Evolutionary conservation across 164 flowering plant genomes (phyloP).

Genomic region (Buxus sempervirens): DNA sequence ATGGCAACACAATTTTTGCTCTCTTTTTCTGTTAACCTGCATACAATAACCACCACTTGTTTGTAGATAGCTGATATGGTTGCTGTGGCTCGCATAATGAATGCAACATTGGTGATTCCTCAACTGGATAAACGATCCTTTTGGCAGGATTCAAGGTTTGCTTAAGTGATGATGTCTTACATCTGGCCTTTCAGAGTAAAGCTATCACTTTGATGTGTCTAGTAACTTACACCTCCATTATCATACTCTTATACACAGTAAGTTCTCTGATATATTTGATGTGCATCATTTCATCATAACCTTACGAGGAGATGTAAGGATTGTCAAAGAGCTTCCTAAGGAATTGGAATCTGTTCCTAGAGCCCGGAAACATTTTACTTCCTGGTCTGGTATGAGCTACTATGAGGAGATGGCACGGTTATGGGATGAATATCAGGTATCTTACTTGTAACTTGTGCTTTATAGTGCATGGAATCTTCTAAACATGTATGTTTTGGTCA

Average conservation of each 20-base stretch:
- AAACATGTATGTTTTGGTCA: background rate
- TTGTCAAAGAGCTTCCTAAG: constrained; percentile 82
- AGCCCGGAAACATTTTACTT: constrained; percentile 84
- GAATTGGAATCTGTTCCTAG: constrained; percentile 68
- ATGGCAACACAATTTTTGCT: background rate
- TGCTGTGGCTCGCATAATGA: constrained; percentile 89
- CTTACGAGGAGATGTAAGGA: constrained; percentile 61
- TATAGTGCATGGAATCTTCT: background rate
- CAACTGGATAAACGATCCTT: constrained; percentile 84
- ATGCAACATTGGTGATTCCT: constrained; percentile 97
- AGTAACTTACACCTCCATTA: constrained; percentile 1
- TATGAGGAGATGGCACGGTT: constrained; percentile 70
- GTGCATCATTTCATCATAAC: constrained; percentile 75
- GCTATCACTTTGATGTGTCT: background rate
- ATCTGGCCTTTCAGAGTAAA: background rate
- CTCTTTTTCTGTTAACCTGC: background rate
- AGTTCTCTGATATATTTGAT: constrained; percentile 84
- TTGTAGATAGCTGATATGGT: constrained; percentile 91
- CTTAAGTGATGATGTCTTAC: constrained; percentile 3
- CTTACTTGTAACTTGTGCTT: background rate
- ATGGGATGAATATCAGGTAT: constrained; percentile 78
- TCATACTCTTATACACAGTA: constrained; percentile 35
- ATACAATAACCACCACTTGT: constrained; percentile 1
- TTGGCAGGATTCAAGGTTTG: constrained; percentile 92
- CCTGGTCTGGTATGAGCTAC: constrained; percentile 79